Evolutionary conservation across 2,329 filamentous ascomycete genomes (phyloP).

Genomic region (Westerdykella aurantiaca): DNA sequence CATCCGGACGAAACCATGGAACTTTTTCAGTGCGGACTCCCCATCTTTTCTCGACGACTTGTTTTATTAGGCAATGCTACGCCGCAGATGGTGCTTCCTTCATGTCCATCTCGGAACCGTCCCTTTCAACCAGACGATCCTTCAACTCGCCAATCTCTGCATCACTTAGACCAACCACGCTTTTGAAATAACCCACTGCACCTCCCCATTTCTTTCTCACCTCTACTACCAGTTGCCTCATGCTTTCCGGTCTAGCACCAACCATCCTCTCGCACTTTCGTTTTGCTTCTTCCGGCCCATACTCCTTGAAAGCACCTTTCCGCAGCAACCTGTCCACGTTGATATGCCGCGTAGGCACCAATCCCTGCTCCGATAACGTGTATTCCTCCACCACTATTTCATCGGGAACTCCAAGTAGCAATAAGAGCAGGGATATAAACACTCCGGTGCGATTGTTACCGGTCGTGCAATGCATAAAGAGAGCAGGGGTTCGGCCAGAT

Average conservation of each 20-base stretch:
- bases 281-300: slow-evolving; percentile 20
- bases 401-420: slow-evolving; percentile 55
- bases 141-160: slow-evolving; percentile 13
- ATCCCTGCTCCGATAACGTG: slow-evolving; percentile 56
- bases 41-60: not conserved
- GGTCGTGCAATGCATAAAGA: slow-evolving; percentile 67
- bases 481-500: slow-evolving; percentile 35
- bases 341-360: slow-evolving; percentile 19
- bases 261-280: slow-evolving; percentile 29
- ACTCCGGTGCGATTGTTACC: slow-evolving; percentile 72
- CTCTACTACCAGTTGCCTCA: slow-evolving; percentile 16
- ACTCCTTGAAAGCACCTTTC: slow-evolving; percentile 42
- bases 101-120: too few species aligned
- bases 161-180: slow-evolving; percentile 9
- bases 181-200: slow-evolving; percentile 16
- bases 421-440: slow-evolving; percentile 57
- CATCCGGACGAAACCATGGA: too few species aligned
- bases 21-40: not conserved
- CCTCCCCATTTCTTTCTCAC: slow-evolving; percentile 16
- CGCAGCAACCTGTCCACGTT: slow-evolving; percentile 45
- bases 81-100: not conserved
- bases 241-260: slow-evolving; percentile 34
- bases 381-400: slow-evolving; percentile 58
- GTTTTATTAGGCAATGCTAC: not conserved
- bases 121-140: slow-evolving; percentile 5